Base-by-base conservation (phyloP, 2,329 filamentous ascomycete genomes). In the Neofusicoccum sp. region DNA sequence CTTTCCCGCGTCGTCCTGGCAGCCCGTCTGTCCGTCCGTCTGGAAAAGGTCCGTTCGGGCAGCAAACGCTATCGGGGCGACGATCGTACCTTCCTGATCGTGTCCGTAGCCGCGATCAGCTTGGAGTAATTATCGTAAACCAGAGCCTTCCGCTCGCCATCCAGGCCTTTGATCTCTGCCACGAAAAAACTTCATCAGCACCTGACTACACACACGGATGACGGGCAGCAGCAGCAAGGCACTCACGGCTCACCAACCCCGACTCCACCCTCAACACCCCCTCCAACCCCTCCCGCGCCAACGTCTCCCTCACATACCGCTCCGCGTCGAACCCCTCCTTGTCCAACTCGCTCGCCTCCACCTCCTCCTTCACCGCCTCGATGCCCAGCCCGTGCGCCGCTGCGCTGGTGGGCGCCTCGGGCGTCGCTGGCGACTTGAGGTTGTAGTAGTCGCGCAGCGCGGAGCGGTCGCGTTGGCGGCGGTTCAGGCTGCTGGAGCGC, bases 61-160 rank as follows among this genome's bases (percentile, higher is more conserved):
- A 56, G 36, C 28, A 20, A 2, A 8, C 44, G 3, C 3, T 4
- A 51, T n/a, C n/a, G n/a, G n/a, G n/a, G n/a, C n/a, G n/a, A 8
- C 34, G 3, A 44, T 53, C 74, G 24, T 67, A 86, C 85, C 78
- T 90, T 91, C 53, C 90, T 85, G 69, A 99, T 99, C 3, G 93
- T 98, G 75, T 96, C 93, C 9, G 96, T 97, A 1, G 95, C 95
- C n/a, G 89, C 86, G 66, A 99, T 97, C 66, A 99, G 78, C 77
- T 98, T 98, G 67, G 89, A 95, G 75, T 98, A 99, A 73, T 99
- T 99, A 74, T 99, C 93, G 74, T 99, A 99, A 4, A 99, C 95
- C 63, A 99, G 78, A 1, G 93, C 93, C 78, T 99, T 99, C 75
- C 95, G 89, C 81, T 99, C 95, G 26, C 93, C 93, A 70, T 98